Conservation (phyloP, 371 early-diverging fungal genomes). For the Mortierella sp. region DNA sequence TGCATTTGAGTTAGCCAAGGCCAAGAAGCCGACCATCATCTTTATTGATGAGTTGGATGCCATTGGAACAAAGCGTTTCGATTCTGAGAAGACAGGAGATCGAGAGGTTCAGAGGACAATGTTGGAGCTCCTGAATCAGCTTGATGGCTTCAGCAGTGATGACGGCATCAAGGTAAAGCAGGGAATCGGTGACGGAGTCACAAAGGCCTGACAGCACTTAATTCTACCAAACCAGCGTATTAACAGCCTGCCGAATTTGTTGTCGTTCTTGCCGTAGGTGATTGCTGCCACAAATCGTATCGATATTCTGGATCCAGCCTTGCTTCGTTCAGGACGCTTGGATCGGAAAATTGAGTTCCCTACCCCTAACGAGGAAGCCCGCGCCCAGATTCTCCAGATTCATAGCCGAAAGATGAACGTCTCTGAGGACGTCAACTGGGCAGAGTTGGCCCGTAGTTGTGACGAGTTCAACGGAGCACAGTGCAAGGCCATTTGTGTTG, state of each 20-base stretch:
- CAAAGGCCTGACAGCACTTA: too few relatives aligned
- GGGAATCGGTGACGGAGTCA: too few relatives aligned
- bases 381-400: constrained; percentile 99
- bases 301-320: constrained; percentile 99
- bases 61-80: constrained; percentile 99
- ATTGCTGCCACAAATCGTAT: constrained; percentile 99
- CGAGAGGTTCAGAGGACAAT: constrained; percentile 99
- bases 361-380: constrained; percentile 97
- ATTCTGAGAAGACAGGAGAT: constrained; percentile 98
- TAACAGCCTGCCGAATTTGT: too few relatives aligned
- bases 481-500: constrained; percentile 99
- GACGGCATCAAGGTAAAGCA: constrained; percentile 92
- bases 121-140: constrained; percentile 99
- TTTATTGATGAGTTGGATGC: constrained; percentile 99
- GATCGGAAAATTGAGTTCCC: constrained; percentile 99
- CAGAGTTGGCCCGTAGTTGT: constrained; percentile 97
- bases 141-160: constrained; percentile 98
- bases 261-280: constrained; percentile 68
- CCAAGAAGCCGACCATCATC: constrained; percentile 99
- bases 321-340: constrained; percentile 98
- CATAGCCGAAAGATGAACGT: constrained; percentile 99
- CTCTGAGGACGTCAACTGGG: constrained; percentile 97
- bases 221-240: too few relatives aligned
- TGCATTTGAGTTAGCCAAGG: constrained; percentile 98
- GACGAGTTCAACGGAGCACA: constrained; percentile 99